Percentiles rank a stretch among this genome's conserved stretches.
Evolutionary conservation across 2,329 filamentous ascomycete species (phyloP).

Genomic region (Colletotrichum horii): DNA sequence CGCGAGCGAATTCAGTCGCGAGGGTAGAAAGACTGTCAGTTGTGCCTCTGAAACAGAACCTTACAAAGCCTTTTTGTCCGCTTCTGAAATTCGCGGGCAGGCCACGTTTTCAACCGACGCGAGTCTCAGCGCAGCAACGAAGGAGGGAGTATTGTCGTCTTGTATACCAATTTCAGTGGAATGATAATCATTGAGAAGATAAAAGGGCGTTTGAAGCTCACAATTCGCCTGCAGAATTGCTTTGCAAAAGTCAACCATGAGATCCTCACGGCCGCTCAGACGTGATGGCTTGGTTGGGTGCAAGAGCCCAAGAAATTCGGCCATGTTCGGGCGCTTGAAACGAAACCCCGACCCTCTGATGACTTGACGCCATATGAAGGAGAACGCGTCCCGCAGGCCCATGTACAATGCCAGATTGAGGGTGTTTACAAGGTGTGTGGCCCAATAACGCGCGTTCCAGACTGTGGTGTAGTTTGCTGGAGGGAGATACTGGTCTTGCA

Average conservation of each 20-base stretch:
- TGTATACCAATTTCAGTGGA: too few species aligned
- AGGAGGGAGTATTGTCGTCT: background rate
- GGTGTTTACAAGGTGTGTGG: background rate
- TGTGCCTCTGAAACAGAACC: background rate
- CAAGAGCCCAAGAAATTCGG: background rate
- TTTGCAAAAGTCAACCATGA: background rate
- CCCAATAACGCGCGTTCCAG: background rate
- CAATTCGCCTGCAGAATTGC: background rate
- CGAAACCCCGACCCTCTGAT: too few species aligned
- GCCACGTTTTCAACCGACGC: background rate
- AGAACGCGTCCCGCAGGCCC: background rate
- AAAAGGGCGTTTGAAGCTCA: background rate
- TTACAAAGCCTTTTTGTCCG: too few species aligned
- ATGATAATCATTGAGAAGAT: too few species aligned
- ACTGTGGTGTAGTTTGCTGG: background rate
- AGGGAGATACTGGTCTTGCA: background rate
- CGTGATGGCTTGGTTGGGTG: background rate
- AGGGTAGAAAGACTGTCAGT: background rate
- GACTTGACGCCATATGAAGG: background rate
- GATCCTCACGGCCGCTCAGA: background rate
- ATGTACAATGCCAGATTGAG: background rate
- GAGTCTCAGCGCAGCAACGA: background rate
- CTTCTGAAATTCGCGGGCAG: background rate
- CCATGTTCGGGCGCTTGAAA: background rate
- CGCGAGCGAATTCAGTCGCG: background rate